Evolutionary conservation across 345 rosid genomes (phyloP), one percentile per base, ranked within the genome.

Genomic region (Eucalyptus cladocalyx): DNA sequence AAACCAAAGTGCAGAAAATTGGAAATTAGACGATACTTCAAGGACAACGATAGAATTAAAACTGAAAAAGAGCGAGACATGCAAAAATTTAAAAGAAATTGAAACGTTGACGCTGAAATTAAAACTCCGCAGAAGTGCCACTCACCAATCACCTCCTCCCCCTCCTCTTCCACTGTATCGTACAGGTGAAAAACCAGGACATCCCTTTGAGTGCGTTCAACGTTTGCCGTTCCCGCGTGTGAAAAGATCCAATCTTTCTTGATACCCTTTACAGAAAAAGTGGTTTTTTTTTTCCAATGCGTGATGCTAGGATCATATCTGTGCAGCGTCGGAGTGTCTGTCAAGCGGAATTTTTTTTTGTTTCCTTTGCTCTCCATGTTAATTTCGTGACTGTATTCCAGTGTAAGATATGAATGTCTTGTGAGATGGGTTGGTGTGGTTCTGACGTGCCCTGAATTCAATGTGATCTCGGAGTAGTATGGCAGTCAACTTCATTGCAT

Each of bases 121-220:
- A n/a, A 93, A 91, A 91, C 90, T 69, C 89, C 90, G 85, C 88
- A 8, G 83, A 42, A 91, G 69, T 42, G 18, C 62, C 60, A 24
- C 81, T 34, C 81, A 3, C 81, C 81, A 72, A 18, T 72, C 45
- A 72, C 80, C 40, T n/a, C 23, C 65, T 58, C 65, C 65, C 6
- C 65, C 81, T 28, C 87, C 91, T 69, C 47, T 56, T 80, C 49
- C 42, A 60, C 43, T 42, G 32, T 49, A n/a, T n/a, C 69, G 48
- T 53, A 37, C 90, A 88, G 91, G 91, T 91, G 50, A 88, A 43
- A 12, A 37, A 72, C 40, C 43, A 72, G 81, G 34, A n/a, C 76
- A 37, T 34, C 26, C 21, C 45, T n/a, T 37, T 19, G 45, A 34
- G 43, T 19, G 11, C 23, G 8, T 72, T 72, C 81, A 72, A 72